Base-by-base conservation (phyloP, 306 rosid species). In the Sphenostylis stenocarpa region DNA sequence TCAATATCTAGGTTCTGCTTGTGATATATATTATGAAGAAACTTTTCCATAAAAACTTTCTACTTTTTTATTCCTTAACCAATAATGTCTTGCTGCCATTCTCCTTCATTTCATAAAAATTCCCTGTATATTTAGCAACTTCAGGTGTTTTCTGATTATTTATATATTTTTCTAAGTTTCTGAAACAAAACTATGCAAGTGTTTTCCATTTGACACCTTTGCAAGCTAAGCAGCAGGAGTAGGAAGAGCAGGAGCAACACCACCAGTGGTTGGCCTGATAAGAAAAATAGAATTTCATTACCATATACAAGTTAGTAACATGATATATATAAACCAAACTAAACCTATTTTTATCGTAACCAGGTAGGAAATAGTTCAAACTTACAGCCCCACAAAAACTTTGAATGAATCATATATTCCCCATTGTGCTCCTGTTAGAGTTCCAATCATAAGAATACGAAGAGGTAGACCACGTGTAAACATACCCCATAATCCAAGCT, bases 381-480 rank as follows among this genome's bases (percentile, higher is more conserved):
- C 96, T 85, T 90, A 94, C 98, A 94, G 86, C 43, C 98, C 98
- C 5, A 94, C 92, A n/a, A 78, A 89, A 76, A 94, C 97, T 87
- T 94, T 92, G 88, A 89, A 92, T 67, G 96, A 90, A 69, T 94
- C 97, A 41, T 94, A 94, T 85, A 92, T 85, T 64, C 89, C 96
- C 98, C 97, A 92, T 67, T 92, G 98, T 67, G 95, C 89, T 73
- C 95, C 98, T 0, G 97, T 94, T 67, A 94, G 96, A 33, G 97
- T 94, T 81, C 98, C 98, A 65, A 94, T 79, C 97, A 94, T 94
- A 66, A 87, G 91, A 76, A 94, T 94, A 43, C 98, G 98, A 34
- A 94, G 97, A 67, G 98, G 98, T 76, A 94, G 91, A 52, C 98
- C 98, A 71, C 98, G 95, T 16, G 97, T 94, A 61, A 84, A 88